These are phyloP conservation scores for Eucalyptus marginata DNA, from an alignment of 345 rosid species.

Conservation along the genomic window DNA sequence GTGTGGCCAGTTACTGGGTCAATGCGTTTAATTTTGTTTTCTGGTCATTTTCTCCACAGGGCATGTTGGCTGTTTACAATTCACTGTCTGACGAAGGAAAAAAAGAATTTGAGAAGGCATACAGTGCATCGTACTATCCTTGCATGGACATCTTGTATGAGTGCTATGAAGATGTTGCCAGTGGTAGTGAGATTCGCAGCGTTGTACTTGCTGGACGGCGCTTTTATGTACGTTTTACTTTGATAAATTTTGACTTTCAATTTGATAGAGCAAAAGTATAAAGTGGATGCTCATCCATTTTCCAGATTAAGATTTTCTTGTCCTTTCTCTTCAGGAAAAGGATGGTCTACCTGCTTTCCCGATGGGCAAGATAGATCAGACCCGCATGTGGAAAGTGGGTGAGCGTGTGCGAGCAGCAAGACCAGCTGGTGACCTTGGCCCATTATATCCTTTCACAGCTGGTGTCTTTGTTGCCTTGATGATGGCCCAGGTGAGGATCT, in stretches of 20 bases:
- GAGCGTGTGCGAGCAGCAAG: conserved; percentile 57
- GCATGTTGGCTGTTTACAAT: conserved; percentile 84
- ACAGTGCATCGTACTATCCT: conserved; percentile 72
- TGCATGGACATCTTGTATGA: conserved; percentile 87
- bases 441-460: conserved; percentile 71
- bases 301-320: neutral
- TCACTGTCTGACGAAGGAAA: conserved; percentile 69
- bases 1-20: neutral
- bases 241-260: neutral
- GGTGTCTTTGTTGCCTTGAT: conserved; percentile 86
- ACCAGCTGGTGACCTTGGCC: conserved; percentile 75
- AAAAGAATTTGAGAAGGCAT: conserved; percentile 65
- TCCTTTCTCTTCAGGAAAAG: conserved; percentile 45
- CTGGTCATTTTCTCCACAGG: conserved; percentile 23
- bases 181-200: conserved; percentile 74
- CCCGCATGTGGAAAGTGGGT: conserved; percentile 96
- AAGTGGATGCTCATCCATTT: neutral
- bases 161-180: conserved; percentile 85
- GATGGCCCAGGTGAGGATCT: conserved; percentile 86
- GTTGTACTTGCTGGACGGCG: conserved; percentile 94
- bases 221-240: conserved; percentile 40
- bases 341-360: conserved; percentile 96
- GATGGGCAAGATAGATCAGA: conserved; percentile 94
- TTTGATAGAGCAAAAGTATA: neutral
- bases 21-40: neutral